Evolutionary conservation across 2,329 filamentous ascomycete genomes (phyloP), one percentile per base, ranked within the genome.

Genomic region (Teratosphaeria destructans): DNA sequence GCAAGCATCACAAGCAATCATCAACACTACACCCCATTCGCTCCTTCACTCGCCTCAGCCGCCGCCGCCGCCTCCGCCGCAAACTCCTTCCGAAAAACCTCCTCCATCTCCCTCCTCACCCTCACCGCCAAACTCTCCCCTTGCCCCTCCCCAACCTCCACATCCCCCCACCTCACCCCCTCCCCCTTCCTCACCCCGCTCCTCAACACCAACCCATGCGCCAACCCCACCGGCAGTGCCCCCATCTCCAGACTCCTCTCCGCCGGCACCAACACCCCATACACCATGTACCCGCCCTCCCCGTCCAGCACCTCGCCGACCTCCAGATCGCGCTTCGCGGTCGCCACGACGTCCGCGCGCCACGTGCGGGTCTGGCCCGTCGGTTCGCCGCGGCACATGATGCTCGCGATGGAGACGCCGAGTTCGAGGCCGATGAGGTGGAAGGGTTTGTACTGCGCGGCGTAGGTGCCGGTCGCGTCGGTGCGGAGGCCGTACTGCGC

Each of bases 381-480:
- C 16, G 77, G 76, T 65, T 79, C 76, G 39, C 74, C 75, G 7
- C 77, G 74, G 57, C 73, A 74, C 75, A 78, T 76, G 64, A 78
- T 78, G 34, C 62, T 74, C 5, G 76, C 77, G 16, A 78, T 67
- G 2, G 74, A 77, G 19, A 77, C 68, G 5, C 77, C 76, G 3
- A 79, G 71, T 64, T 79, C 77, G 10, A 79, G 71, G 8, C 76
- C 75, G 57, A 79, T 79, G 23, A 79, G 70, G 63, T 79, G 77
- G 62, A 75, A 79, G 12, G 77, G 77, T 68, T 79, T 78, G 68
- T 74, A 78, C 62, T 78, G 75, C 2, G 73, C 74, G 5, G 76
- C 76, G 60, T 77, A 78, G 60, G 70, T 69, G 16, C 74, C 74
- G 0, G 72, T 74, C 12, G 67, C 66, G 58, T 79, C 76, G 0